These are phyloP conservation scores for Cichorium intybus DNA, from an alignment of 140 eudicot genomes.

Conservation along the genomic window DNA sequence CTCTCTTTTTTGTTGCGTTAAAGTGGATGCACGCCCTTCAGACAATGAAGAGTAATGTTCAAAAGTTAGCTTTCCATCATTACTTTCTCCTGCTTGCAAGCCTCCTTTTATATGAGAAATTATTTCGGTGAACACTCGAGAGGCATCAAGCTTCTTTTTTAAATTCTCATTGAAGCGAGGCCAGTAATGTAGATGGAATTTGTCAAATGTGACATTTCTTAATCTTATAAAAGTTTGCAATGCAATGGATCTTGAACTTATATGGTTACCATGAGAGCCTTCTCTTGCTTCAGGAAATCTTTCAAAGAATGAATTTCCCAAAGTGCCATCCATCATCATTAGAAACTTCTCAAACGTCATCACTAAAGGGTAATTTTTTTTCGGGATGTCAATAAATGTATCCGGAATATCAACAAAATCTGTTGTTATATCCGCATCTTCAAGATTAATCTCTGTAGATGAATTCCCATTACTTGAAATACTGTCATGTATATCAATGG, in stretches of 20 bases:
- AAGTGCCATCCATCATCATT: constrained; percentile 74
- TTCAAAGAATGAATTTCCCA: constrained; percentile 58
- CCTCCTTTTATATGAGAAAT: constrained; percentile 86
- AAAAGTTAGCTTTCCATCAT: constrained; percentile 30
- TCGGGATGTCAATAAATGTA: constrained; percentile 47
- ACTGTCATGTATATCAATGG: constrained; percentile 23
- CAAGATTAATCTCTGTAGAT: constrained; percentile 25
- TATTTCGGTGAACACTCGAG: constrained; percentile 65
- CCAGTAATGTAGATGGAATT: constrained; percentile 56
- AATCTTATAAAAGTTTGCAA: constrained; percentile 53
- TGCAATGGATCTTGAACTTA: constrained; percentile 48
- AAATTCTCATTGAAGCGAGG: constrained; percentile 55
- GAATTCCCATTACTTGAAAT: constrained; percentile 35
- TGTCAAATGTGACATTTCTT: constrained; percentile 65
- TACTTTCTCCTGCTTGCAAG: constrained; percentile 34
- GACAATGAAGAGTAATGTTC: constrained; percentile 46
- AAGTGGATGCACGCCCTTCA: constrained; percentile 41
- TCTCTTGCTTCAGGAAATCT: constrained; percentile 44
- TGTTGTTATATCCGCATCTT: constrained; percentile 36
- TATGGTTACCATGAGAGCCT: constrained; percentile 1
- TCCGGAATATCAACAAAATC: constrained; percentile 50
- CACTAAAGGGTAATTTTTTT: constrained; percentile 53
- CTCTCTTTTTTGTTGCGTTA: constrained; percentile 40
- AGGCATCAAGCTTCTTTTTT: constrained; percentile 57
- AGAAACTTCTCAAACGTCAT: constrained; percentile 64